Percentiles rank a stretch among this genome's conserved stretches.
These are phyloP conservation scores for Acanthochlamys bracteata DNA, from an alignment of 106 monocot genomes.

Conservation along the genomic window DNA sequence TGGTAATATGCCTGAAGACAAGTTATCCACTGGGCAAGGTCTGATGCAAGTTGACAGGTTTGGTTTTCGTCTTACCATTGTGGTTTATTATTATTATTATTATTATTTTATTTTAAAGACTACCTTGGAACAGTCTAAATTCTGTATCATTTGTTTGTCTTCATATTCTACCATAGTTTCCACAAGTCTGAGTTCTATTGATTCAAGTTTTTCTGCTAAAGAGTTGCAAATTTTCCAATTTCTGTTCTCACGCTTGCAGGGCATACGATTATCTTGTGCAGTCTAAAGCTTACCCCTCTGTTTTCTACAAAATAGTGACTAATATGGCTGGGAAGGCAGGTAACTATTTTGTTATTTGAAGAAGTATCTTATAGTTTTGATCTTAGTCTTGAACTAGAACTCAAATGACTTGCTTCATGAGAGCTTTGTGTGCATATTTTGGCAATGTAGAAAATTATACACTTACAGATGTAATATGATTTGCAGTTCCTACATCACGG, in stretches of 20 bases:
- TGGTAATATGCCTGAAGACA: conserved; percentile 55
- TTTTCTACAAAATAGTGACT: conserved; percentile 55
- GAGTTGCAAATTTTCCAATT: too few species aligned
- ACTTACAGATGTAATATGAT: neutral
- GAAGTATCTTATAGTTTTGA: conserved; percentile 1
- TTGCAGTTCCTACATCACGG: conserved; percentile 62
- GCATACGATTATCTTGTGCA: conserved; percentile 66
- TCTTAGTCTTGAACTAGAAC: neutral
- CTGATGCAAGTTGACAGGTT: conserved; percentile 94
- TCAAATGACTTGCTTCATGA: neutral
- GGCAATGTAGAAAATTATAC: too few species aligned
- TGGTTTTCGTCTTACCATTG: too few species aligned
- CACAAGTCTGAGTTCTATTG: too few species aligned
- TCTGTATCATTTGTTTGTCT: too few species aligned
- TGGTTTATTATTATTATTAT: neutral
- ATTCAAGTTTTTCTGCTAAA: too few species aligned
- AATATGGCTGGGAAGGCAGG: conserved; percentile 72
- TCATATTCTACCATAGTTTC: too few species aligned
- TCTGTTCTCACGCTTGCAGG: conserved; percentile 22
- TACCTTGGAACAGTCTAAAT: too few species aligned
- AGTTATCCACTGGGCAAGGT: conserved; percentile 75
- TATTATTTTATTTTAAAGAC: too few species aligned
- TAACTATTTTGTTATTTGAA: conserved; percentile 20
- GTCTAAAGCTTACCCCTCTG: conserved; percentile 43
- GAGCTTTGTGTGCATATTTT: too few species aligned